A percentile compares a stretch with the other conserved stretches of the same genome.
Evolutionary conservation across 208 protist species (phyloP).

Genomic region (Leishmania mexicana): DNA sequence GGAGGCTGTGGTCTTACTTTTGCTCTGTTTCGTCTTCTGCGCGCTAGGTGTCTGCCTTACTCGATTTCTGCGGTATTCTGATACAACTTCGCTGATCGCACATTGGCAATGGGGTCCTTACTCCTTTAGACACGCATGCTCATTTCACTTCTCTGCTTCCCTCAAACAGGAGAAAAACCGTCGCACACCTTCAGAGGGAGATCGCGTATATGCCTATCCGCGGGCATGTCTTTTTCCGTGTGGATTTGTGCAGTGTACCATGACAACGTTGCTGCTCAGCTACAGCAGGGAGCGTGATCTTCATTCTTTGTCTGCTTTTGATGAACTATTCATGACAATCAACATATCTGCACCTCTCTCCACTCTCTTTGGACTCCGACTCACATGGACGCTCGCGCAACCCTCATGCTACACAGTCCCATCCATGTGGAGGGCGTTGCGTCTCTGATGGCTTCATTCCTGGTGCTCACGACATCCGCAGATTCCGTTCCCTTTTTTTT

Average conservation of each 20-base stretch:
- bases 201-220: not conserved
- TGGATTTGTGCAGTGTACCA: not conserved
- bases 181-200: not conserved
- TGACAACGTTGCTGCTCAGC: not conserved
- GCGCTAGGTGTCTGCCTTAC: not conserved
- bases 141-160: not conserved
- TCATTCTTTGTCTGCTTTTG: not conserved
- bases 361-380: not conserved
- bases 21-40: conserved; percentile 7
- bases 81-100: not conserved
- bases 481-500: not conserved
- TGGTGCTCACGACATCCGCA: not conserved
- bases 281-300: not conserved
- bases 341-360: conserved; percentile 1
- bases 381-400: not conserved
- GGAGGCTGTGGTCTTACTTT: conserved; percentile 11
- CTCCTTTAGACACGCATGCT: not conserved
- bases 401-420: conserved; percentile 1
- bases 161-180: not conserved
- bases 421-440: not conserved
- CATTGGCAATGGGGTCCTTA: not conserved
- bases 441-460: not conserved
- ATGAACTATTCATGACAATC: not conserved
- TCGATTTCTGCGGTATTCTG: not conserved
- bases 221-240: not conserved